These are phyloP conservation scores for Asterella californica DNA, from an alignment of 225 moss, liverwort and hornwort genomes.

Conservation along the genomic window DNA sequence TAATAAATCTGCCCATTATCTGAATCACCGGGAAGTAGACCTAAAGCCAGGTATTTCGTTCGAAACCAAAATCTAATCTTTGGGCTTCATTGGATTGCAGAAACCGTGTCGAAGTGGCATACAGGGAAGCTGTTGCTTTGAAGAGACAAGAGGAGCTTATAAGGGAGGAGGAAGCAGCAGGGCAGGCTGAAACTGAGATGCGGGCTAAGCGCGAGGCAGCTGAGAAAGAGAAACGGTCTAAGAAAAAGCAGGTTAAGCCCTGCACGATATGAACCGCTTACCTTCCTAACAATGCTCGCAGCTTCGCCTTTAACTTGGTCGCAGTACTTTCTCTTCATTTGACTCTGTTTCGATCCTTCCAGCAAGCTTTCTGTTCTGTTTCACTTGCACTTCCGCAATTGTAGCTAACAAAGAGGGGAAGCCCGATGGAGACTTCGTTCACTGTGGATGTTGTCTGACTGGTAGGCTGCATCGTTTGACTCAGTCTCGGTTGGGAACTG, in stretches of 20 bases:
- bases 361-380: background rate
- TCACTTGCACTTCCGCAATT: too few species aligned
- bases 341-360: background rate
- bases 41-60: too few species aligned
- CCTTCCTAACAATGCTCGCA: background rate
- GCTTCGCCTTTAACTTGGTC: too few species aligned
- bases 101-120: conserved; percentile 98
- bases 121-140: conserved; percentile 94
- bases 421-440: too few species aligned
- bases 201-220: conserved; percentile 96
- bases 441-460: too few species aligned
- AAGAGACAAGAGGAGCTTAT: conserved; percentile 99
- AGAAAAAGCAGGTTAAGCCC: conserved; percentile 83
- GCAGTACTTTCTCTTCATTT: background rate
- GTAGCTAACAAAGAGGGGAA: too few species aligned
- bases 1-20: too few species aligned
- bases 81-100: conserved; percentile 41
- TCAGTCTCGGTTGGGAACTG: too few species aligned
- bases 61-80: too few species aligned
- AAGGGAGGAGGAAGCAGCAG: conserved; percentile 97
- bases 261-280: background rate
- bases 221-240: conserved; percentile 97
- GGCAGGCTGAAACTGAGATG: conserved; percentile 90
- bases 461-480: too few species aligned
- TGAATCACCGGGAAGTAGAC: too few species aligned